Base-by-base conservation (phyloP, 2,329 filamentous ascomycete genomes). In the Hymenoscyphus repandus region DNA sequence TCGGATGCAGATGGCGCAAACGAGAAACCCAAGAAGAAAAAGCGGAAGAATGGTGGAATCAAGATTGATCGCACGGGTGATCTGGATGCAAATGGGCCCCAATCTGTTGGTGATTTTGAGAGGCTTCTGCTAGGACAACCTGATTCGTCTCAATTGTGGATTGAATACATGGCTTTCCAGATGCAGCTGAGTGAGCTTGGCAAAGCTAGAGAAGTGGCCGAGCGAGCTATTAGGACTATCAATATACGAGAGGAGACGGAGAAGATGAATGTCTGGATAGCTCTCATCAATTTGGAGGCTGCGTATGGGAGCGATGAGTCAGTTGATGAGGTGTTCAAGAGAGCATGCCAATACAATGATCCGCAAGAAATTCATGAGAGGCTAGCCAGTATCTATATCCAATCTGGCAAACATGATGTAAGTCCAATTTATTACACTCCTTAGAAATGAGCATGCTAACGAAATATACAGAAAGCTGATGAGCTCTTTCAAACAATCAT, bases 91-190 rank as follows among this genome's bases (percentile, higher is more conserved):
- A 82, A 91, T 60, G 92, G 92, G 0, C 93, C 93, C 2, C 90
- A 95, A 66, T 92, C 89, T 1, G 80, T 88, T 13, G 88, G 87
- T 56, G 95, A 99, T 69, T 99, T 90, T 68, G 95, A 99, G 72
- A 86, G 93, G 60, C 83, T 96, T 20, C 80, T 99, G 38, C 81
- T 99, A 18, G 89, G 90, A 50, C 88, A 95, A 66, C 90, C 93
- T 2, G 90, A 97, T 71, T 92, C 88, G n/a, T 95, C 92, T 0
- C 77, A 86, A 55, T 79, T 97, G 27, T 99, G 93, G 93, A 88
- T 96, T 49, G 82, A 89, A 58, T 99, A 99, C 72, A 97, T 99
- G 90, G 90, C 91, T n/a, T 95, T 95, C 78, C 90, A 97, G 70
- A 85, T 96, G 69, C 86, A 95, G 66, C 80, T 95, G 47, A 89